Percentiles rank a stretch among this genome's conserved stretches.
Conservation (phyloP, 1,284 basidiomycete genomes). For the Somion occarium region DNA sequence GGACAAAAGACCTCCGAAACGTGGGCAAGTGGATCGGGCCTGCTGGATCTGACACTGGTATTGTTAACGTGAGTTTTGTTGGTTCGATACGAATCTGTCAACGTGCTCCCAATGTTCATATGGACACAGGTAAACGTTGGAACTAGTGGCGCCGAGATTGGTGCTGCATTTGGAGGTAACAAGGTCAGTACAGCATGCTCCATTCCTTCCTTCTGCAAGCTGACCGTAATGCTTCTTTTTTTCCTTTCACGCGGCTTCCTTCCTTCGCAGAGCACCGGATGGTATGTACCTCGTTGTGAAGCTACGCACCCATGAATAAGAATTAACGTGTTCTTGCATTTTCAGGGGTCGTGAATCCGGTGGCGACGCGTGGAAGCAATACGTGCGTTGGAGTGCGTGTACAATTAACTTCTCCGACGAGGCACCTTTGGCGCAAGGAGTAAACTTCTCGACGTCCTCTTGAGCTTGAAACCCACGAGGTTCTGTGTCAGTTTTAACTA, state of each 20-base stretch:
- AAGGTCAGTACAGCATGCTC: slow-evolving; percentile 48
- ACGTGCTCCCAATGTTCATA: slow-evolving; percentile 14
- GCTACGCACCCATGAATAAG: too few relatives aligned
- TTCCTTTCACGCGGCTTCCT: not conserved
- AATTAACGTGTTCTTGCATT: slow-evolving; percentile 3
- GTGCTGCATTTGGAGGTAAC: slow-evolving; percentile 90
- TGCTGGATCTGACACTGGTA: slow-evolving; percentile 80
- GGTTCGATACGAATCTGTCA: slow-evolving; percentile 1
- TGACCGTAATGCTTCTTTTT: slow-evolving; percentile 8
- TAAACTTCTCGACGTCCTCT: slow-evolving; percentile 56
- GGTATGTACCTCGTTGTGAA: slow-evolving; percentile 54
- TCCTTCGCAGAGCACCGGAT: slow-evolving; percentile 66
- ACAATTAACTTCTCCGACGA: slow-evolving; percentile 91
- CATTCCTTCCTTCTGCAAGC: slow-evolving; percentile 3
- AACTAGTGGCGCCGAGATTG: slow-evolving; percentile 93
- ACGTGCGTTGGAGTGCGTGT: slow-evolving; percentile 83
- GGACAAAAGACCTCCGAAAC: slow-evolving; percentile 80
- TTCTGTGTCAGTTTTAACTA: not conserved
- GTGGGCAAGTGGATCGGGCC: slow-evolving; percentile 92
- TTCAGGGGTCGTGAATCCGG: slow-evolving; percentile 93
- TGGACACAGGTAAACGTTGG: slow-evolving; percentile 76
- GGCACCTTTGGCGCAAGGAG: slow-evolving; percentile 89
- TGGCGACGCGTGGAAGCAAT: slow-evolving; percentile 96
- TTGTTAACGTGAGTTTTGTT: slow-evolving; percentile 66
- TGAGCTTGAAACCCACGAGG: slow-evolving; percentile 8